These are phyloP conservation scores for Cutaneotrichosporon cyanovorans DNA, from an alignment of 1,284 basidiomycete genomes.

Conservation along the genomic window DNA sequence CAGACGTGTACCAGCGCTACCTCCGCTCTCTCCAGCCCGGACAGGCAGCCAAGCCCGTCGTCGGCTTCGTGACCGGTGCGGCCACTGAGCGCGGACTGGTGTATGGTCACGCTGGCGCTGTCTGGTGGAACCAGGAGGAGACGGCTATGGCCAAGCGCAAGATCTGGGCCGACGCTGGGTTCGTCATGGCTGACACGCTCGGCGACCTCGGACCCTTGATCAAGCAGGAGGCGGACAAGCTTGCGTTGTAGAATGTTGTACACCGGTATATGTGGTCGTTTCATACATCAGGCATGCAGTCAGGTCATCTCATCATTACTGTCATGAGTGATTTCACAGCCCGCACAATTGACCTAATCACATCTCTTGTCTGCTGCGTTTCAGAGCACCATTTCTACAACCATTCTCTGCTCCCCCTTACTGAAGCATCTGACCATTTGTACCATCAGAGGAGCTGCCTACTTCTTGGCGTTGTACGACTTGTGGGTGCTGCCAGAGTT, in stretches of 20 bases:
- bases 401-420: too few relatives aligned
- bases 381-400: too few relatives aligned
- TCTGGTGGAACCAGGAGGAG: slow-evolving; percentile 22
- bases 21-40: slow-evolving; percentile 50
- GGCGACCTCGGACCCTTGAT: slow-evolving; percentile 17
- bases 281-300: not conserved
- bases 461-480: slow-evolving; percentile 16
- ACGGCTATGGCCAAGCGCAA: slow-evolving; percentile 13
- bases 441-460: not conserved
- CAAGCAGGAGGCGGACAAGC: slow-evolving; percentile 10
- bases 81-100: slow-evolving; percentile 89
- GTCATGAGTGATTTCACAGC: too few relatives aligned
- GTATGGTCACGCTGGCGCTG: slow-evolving; percentile 72
- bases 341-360: too few relatives aligned
- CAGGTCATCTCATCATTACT: not conserved
- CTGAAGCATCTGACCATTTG: too few relatives aligned
- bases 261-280: not conserved
- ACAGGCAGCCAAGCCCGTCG: slow-evolving; percentile 70
- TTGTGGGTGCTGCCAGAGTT: slow-evolving; percentile 46
- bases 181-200: slow-evolving; percentile 16
- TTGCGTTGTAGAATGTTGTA: not conserved
- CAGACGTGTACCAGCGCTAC: slow-evolving; percentile 79
- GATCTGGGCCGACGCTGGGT: slow-evolving; percentile 9
- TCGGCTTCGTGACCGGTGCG: slow-evolving; percentile 88
- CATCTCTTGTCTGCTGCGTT: too few relatives aligned